phyloP scores from a whole-genome alignment of 306 rosid species.

The Senna tora region DNA sequence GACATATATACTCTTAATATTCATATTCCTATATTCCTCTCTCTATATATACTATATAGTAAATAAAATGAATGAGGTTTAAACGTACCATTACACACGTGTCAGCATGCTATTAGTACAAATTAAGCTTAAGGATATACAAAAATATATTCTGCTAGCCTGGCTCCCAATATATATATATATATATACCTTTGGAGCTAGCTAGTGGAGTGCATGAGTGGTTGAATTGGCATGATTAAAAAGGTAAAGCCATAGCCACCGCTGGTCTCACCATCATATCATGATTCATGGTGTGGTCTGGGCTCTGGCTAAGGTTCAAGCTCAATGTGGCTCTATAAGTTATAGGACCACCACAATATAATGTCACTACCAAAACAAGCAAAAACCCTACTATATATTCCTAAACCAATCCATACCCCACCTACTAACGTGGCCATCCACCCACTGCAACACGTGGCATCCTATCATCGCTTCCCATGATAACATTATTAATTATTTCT shows the following conservation, averaged over 20 bases:
- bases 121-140: constrained; percentile 46
- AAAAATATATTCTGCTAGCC: constrained; percentile 51
- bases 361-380: neutral
- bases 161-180: constrained; percentile 44
- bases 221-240: constrained; percentile 32
- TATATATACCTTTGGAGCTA: neutral
- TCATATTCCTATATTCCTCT: neutral
- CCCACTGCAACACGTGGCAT: constrained; percentile 25
- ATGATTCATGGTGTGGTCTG: constrained; percentile 13
- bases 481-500: no score
- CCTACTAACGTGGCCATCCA: constrained; percentile 23
- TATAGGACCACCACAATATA: constrained; percentile 52
- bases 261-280: no score
- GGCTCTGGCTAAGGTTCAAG: neutral
- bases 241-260: constrained; percentile 41
- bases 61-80: no score
- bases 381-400: constrained; percentile 10
- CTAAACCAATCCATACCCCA: neutral
- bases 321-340: constrained; percentile 1
- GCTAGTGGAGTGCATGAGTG: neutral
- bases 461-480: neutral
- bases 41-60: no score
- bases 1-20: constrained; percentile 30
- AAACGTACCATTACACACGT: constrained; percentile 19
- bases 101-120: constrained; percentile 28